A percentile compares a stretch with the other conserved stretches of the same genome.
These are phyloP conservation scores for Phytopythium kandeliae DNA, from an alignment of 352 stramenopile genomes.

Conservation along the genomic window DNA sequence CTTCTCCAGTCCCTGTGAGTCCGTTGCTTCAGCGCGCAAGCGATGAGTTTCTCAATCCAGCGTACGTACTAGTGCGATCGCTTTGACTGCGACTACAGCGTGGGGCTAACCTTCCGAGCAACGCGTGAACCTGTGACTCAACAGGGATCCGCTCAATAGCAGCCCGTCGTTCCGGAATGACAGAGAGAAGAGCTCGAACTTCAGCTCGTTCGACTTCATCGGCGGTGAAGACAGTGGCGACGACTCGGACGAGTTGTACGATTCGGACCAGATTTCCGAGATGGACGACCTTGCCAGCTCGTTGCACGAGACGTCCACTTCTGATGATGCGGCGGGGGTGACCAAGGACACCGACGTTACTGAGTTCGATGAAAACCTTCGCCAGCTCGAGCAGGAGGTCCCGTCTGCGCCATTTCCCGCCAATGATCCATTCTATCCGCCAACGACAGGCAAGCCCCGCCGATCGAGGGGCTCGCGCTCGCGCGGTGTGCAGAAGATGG, in stretches of 20 bases:
- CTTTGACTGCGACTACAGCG: background rate
- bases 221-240: constrained; percentile 74
- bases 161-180: constrained; percentile 61
- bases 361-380: constrained; percentile 14
- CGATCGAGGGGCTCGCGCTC: constrained; percentile 24
- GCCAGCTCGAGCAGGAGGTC: background rate
- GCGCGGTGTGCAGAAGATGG: constrained; percentile 67
- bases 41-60: constrained; percentile 34
- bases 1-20: constrained; percentile 25
- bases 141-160: constrained; percentile 67
- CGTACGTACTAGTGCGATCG: constrained; percentile 14
- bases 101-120: background rate
- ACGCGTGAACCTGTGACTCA: background rate
- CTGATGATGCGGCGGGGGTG: constrained; percentile 27
- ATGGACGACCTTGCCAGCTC: constrained; percentile 61
- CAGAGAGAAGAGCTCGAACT: constrained; percentile 23
- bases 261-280: constrained; percentile 67
- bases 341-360: constrained; percentile 13
- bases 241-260: constrained; percentile 68
- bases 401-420: constrained; percentile 8
- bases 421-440: constrained; percentile 17
- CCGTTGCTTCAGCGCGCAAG: constrained; percentile 27
- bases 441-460: constrained; percentile 5
- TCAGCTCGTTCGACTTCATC: constrained; percentile 80
- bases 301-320: constrained; percentile 29